Conservation (phyloP, 331 rosid species). For the Acacia concinna region DNA sequence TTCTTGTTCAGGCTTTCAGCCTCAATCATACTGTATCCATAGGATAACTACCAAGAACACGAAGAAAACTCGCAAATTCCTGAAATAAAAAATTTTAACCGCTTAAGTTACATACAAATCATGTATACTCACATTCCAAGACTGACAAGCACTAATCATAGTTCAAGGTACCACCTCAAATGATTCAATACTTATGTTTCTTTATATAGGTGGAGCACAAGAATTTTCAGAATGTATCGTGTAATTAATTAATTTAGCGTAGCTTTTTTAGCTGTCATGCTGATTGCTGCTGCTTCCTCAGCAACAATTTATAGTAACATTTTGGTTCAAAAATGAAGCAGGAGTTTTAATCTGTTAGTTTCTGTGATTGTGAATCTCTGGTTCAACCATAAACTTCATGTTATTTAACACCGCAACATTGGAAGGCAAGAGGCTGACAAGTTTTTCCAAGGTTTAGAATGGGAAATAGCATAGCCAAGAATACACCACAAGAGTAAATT, state of each 20-base stretch:
- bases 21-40: conserved; percentile 29
- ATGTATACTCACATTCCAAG: neutral
- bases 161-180: neutral
- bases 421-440: neutral
- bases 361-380: neutral
- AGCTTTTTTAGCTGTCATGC: neutral
- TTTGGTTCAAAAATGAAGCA: neutral
- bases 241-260: no score
- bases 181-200: neutral
- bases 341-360: neutral
- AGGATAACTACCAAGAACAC: conserved; percentile 70
- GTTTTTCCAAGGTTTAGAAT: neutral
- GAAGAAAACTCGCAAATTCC: conserved; percentile 70
- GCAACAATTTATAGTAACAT: neutral
- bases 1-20: no score
- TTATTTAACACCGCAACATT: neutral
- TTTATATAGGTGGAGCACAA: neutral
- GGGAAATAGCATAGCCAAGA: neutral
- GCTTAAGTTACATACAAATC: neutral
- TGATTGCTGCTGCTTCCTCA: neutral
- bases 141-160: neutral
- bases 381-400: neutral
- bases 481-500: neutral
- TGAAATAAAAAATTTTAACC: conserved; percentile 28
- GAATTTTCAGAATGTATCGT: neutral